Evolutionary conservation across 805 yeast species (phyloP), one percentile per base, ranked within the genome.

Genomic region (Candida hungchunana): DNA sequence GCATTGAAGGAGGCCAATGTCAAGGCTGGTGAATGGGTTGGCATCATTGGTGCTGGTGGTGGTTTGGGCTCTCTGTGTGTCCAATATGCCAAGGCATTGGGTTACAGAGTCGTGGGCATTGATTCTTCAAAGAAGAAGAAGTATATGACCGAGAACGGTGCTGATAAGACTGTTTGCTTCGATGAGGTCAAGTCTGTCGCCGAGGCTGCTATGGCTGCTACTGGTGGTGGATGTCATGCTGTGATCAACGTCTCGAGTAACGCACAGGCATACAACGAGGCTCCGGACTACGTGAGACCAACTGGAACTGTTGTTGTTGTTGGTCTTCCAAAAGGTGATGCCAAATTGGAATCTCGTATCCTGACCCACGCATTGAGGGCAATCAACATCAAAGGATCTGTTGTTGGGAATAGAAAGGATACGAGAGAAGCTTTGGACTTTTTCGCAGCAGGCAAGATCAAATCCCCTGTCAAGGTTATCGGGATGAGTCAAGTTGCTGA

Each of bases 1-100:
- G 94, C 89, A 18, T 66, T 84, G 58, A 83, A 82, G 69, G 78
- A 82, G 30, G 82, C 90, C 21, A 69, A 71, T 31, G 64, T 78
- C 50, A 55, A 44, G 37, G 72, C 83, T 34, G 86, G 86, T 42
- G 71, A 80, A 44, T 79, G 82, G 82, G 75, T 79, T 32, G 78
- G 79, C 42, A 62, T 79, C 48, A 70, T 80, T 42, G 87, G 87
- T 57, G 85, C 85, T 33, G 83, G 78, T 49, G 84, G 86, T 54
- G 86, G 86, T 41, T 72, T 79, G 48, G 87, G 87, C 32, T 69
- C 83, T 29, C 63, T 80, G 42, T 83, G 82, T 39, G 63, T 79
- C 44, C 86, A 79, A 61, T 79, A 73, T 62, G 86, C 83, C 38
- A 68, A 62, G 51, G 84, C 82, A 33, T 75, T 80, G 83, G 86